phyloP scores from a whole-genome alignment of 768 basidiomycete genomes.

The Leccinum olivaceopallidum region DNA sequence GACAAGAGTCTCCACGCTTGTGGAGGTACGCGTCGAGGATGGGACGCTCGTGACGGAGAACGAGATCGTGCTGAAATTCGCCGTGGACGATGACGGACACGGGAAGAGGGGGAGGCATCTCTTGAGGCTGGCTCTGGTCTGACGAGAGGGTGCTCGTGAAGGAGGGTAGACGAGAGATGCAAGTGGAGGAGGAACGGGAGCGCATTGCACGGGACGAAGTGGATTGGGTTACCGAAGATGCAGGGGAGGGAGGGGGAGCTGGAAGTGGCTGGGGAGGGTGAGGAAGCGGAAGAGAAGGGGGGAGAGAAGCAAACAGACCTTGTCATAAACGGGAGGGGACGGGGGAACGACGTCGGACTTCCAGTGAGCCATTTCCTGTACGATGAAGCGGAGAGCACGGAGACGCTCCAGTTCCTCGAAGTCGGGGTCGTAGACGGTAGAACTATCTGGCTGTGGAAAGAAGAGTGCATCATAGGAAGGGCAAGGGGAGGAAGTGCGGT shows the following conservation, averaged over 20 bases:
- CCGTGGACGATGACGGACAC: slow-evolving; percentile 34
- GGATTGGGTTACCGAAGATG: slow-evolving; percentile 28
- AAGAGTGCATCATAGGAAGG: slow-evolving; percentile 38
- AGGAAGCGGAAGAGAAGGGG: background rate
- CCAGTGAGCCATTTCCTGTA: slow-evolving; percentile 37
- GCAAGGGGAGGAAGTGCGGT: slow-evolving; percentile 24
- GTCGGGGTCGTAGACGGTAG: slow-evolving; percentile 11
- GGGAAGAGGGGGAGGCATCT: slow-evolving; percentile 26
- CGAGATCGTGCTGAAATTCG: slow-evolving; percentile 28
- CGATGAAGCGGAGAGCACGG: slow-evolving; percentile 37
- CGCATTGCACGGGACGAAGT: slow-evolving; percentile 29
- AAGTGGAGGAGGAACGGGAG: slow-evolving; percentile 31
- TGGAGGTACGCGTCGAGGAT: slow-evolving; percentile 15
- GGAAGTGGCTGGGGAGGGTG: slow-evolving; percentile 18
- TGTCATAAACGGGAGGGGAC: slow-evolving; percentile 10
- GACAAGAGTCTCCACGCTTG: slow-evolving; percentile 17
- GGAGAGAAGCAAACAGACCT: slow-evolving; percentile 7
- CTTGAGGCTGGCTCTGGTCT: slow-evolving; percentile 32
- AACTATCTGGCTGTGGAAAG: slow-evolving; percentile 24
- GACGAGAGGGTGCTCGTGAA: slow-evolving; percentile 36
- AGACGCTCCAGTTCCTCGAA: slow-evolving; percentile 34
- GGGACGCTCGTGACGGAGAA: slow-evolving; percentile 19
- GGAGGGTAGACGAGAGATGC: slow-evolving; percentile 34
- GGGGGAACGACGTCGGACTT: slow-evolving; percentile 9
- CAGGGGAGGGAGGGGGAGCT: slow-evolving; percentile 29